Conservation (phyloP, 1,284 basidiomycete species). For the Ceratobasidium sp. region DNA sequence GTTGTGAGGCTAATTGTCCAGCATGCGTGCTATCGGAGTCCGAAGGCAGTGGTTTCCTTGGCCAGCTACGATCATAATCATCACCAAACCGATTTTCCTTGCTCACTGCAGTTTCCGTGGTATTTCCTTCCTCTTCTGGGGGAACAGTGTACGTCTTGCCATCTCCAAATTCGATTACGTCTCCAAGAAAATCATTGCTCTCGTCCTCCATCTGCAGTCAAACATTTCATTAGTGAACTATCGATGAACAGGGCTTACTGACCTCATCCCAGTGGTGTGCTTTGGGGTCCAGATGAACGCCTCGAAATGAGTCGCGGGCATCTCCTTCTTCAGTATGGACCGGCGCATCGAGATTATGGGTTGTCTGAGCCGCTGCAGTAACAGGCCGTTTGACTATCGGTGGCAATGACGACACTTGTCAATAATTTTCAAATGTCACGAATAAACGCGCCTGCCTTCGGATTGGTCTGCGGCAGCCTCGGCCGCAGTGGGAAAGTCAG, state of each 20-base stretch:
- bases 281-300: constrained; percentile 89
- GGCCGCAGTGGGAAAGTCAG: constrained; percentile 89
- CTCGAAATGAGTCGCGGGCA: constrained; percentile 90
- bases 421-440: background rate
- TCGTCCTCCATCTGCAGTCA: constrained; percentile 79
- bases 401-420: background rate
- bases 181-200: constrained; percentile 86
- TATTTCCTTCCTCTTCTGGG: constrained; percentile 52
- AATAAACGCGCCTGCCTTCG: constrained; percentile 45
- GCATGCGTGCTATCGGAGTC: constrained; percentile 18
- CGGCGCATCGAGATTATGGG: background rate
- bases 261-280: constrained; percentile 97
- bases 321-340: constrained; percentile 49
- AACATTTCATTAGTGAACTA: background rate
- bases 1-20: constrained; percentile 52
- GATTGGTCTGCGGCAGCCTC: constrained; percentile 80
- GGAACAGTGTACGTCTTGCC: constrained; percentile 86
- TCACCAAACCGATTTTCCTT: constrained; percentile 84
- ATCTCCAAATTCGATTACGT: constrained; percentile 92
- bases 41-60: constrained; percentile 53
- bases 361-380: background rate
- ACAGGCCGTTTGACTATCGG: constrained; percentile 28
- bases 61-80: constrained; percentile 94
- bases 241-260: constrained; percentile 48
- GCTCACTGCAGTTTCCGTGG: constrained; percentile 55